A percentile compares a stretch with the other conserved stretches of the same genome.
phyloP scores from a whole-genome alignment of 192 early-diverging fungal species.

The Irineochytrium annulatum region DNA sequence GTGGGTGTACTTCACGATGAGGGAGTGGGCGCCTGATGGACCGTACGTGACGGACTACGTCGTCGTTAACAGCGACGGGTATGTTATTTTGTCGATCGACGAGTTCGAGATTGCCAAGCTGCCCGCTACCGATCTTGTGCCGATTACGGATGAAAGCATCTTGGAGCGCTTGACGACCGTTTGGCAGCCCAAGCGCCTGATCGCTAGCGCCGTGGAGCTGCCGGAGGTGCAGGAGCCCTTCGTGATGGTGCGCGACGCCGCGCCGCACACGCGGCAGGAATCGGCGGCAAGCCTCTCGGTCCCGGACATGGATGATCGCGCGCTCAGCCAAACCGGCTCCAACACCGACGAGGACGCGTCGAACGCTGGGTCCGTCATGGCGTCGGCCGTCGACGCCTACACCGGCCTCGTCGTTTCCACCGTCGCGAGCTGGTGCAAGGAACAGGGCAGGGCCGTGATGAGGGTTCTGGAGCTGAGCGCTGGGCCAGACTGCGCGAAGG shows the following conservation, averaged over 20 bases:
- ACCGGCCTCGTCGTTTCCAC: no score
- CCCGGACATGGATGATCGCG: not conserved
- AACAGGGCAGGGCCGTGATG: no score
- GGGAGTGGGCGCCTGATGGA: not conserved
- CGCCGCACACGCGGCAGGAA: not conserved
- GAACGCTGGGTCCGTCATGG: no score
- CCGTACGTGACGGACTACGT: conserved; percentile 4
- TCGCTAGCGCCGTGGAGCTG: no score
- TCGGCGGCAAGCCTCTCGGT: not conserved
- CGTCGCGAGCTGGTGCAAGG: no score
- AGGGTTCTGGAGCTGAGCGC: no score
- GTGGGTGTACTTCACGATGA: not conserved
- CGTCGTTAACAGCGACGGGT: conserved; percentile 5
- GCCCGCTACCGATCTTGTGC: no score
- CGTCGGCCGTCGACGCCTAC: not conserved
- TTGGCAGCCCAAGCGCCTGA: conserved; percentile 9
- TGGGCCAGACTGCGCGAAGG: no score
- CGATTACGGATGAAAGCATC: conserved; percentile 1
- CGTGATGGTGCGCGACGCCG: not conserved
- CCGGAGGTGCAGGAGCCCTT: no score
- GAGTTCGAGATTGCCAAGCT: not conserved
- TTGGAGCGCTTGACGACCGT: conserved; percentile 7
- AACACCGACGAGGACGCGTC: not conserved
- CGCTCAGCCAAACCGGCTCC: not conserved
- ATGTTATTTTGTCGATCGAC: conserved; percentile 2